Conservation (phyloP, 306 rosid species). For the Rosa multiflora region DNA sequence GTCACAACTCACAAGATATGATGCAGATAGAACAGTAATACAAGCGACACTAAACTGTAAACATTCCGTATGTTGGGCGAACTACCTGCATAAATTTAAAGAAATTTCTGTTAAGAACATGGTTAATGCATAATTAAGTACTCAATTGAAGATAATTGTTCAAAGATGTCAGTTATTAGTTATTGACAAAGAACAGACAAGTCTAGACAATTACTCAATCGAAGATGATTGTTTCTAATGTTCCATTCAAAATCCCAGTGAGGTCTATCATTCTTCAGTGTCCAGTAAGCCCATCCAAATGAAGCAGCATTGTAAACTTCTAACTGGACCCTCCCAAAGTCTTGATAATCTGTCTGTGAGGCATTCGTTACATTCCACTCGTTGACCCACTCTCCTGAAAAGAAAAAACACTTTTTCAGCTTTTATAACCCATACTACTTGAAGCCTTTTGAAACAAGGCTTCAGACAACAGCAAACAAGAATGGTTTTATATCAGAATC, state of each 20-base stretch:
- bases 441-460: background rate
- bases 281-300: constrained; percentile 93
- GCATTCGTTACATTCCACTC: constrained; percentile 55
- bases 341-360: constrained; percentile 61
- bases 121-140: background rate
- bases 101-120: background rate
- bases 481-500: background rate
- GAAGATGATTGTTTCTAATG: constrained; percentile 69
- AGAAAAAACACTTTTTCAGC: constrained; percentile 7
- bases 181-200: constrained; percentile 8
- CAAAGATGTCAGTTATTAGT: background rate
- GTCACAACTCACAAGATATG: constrained; percentile 44
- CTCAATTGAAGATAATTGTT: background rate
- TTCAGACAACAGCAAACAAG: background rate
- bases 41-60: constrained; percentile 31
- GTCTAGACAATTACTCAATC: constrained; percentile 50
- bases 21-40: constrained; percentile 43
- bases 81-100: constrained; percentile 45
- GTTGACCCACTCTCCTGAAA: constrained; percentile 58
- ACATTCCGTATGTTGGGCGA: constrained; percentile 43
- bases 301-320: constrained; percentile 73
- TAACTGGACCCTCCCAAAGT: constrained; percentile 73
- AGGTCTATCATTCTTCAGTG: constrained; percentile 63
- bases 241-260: constrained; percentile 97
- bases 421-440: background rate